Conservation (phyloP, 2,329 filamentous ascomycete species). For the Chrysoporthe deuterocubensis region DNA sequence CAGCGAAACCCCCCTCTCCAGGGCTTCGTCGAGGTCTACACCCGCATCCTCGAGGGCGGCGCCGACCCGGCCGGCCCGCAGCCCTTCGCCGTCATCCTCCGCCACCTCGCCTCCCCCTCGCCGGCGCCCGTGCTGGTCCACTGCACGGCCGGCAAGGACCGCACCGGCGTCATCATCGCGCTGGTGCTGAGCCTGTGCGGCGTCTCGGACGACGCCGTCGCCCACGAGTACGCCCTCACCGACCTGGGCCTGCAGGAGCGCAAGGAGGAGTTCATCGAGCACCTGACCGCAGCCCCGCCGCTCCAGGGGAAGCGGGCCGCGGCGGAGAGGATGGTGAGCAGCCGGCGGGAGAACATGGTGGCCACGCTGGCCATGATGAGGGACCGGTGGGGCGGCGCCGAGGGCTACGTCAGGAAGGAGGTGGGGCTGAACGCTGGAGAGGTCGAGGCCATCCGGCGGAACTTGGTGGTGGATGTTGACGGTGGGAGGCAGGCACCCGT, state of each 20-base stretch:
- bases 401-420: conserved; percentile 63
- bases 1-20: conserved; percentile 31
- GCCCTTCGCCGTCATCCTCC: conserved; percentile 58
- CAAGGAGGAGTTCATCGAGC: conserved; percentile 53
- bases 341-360: conserved; percentile 52
- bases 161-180: conserved; percentile 72
- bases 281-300: conserved; percentile 54
- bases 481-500: conserved; percentile 31
- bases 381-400: conserved; percentile 64
- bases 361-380: conserved; percentile 59
- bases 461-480: conserved; percentile 46
- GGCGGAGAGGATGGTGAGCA: conserved; percentile 51
- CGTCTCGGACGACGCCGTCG: conserved; percentile 62
- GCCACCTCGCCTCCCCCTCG: conserved; percentile 53
- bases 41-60: conserved; percentile 60
- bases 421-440: conserved; percentile 62
- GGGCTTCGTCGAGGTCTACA: conserved; percentile 69
- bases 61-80: conserved; percentile 51
- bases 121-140: conserved; percentile 64
- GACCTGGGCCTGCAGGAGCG: conserved; percentile 62
- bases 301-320: conserved; percentile 50
- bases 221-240: conserved; percentile 70
- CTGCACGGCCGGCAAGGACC: conserved; percentile 78
- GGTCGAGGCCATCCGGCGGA: conserved; percentile 56
- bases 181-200: conserved; percentile 67